These are phyloP conservation scores for Aspergillus melleus DNA, from an alignment of 2,329 filamentous ascomycete species.

Conservation along the genomic window DNA sequence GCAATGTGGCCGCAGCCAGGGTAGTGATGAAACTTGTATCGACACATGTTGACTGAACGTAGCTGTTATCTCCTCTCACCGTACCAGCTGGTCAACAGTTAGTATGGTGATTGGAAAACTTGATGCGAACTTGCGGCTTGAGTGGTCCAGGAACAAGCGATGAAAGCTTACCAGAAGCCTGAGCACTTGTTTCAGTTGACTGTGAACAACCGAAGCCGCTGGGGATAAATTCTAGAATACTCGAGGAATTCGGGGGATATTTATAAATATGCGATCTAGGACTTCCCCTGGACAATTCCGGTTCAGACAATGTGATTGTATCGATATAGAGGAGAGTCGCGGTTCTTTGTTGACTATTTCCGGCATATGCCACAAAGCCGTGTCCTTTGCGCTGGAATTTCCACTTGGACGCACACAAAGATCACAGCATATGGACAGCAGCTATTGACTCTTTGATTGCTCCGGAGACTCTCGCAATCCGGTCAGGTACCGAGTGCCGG, in stretches of 20 bases:
- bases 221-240: too few relatives aligned
- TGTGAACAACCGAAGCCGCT: too few relatives aligned
- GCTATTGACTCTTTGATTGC: not conserved
- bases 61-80: not conserved
- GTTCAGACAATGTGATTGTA: not conserved
- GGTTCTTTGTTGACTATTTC: not conserved
- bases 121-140: too few relatives aligned
- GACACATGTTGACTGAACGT: constrained; percentile 22
- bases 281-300: not conserved
- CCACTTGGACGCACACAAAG: too few relatives aligned
- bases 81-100: not conserved
- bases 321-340: not conserved
- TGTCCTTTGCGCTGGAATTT: too few relatives aligned
- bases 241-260: not conserved
- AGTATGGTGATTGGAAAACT: not conserved
- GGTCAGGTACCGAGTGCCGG: constrained; percentile 32
- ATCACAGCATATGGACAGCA: too few relatives aligned
- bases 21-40: constrained; percentile 29
- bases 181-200: too few relatives aligned
- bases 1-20: constrained; percentile 29
- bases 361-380: too few relatives aligned
- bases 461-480: constrained; percentile 8
- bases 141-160: too few relatives aligned
- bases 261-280: not conserved
- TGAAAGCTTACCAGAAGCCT: too few relatives aligned